Percentiles rank a stretch among this genome's conserved stretches.
Evolutionary conservation across 139 green algal species (phyloP).

Genomic region (Coccomyxa sp.): DNA sequence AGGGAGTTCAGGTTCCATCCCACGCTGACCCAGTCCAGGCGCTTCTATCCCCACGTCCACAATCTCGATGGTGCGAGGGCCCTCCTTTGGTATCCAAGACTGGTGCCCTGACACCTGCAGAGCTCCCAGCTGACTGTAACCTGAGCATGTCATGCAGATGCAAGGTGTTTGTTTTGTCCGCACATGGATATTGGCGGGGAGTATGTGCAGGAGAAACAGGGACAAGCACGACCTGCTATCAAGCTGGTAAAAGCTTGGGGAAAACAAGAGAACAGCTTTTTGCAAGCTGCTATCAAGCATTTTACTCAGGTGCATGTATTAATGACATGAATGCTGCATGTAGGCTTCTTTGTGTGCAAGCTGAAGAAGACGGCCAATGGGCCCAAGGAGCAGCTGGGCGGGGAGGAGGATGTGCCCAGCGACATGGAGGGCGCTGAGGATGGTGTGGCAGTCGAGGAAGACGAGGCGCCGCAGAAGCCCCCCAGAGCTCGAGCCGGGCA

Average conservation of each 20-base stretch:
- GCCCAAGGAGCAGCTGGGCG: slow-evolving; percentile 32
- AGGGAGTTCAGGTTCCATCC: slow-evolving; percentile 95
- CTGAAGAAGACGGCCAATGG: slow-evolving; percentile 94
- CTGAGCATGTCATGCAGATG: no score
- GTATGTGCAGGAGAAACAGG: no score
- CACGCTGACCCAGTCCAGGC: slow-evolving; percentile 68
- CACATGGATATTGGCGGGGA: no score
- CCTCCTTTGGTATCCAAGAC: background rate
- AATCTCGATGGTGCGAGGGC: slow-evolving; percentile 89
- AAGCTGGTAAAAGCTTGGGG: no score
- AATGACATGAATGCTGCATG: background rate
- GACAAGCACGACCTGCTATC: no score
- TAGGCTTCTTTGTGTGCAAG: slow-evolving; percentile 99
- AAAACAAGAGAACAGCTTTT: no score
- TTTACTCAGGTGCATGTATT: background rate
- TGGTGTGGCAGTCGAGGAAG: background rate
- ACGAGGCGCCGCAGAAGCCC: background rate
- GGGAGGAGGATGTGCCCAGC: slow-evolving; percentile 26
- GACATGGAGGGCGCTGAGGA: slow-evolving; percentile 1
- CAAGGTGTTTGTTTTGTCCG: no score
- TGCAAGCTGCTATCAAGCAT: no score
- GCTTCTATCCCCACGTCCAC: slow-evolving; percentile 98
- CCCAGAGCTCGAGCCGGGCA: no score
- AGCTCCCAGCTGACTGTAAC: no score
- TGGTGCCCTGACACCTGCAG: no score